These are phyloP conservation scores for Trypanosomatidae sp. DNA, from an alignment of 208 protist species.

Conservation along the genomic window DNA sequence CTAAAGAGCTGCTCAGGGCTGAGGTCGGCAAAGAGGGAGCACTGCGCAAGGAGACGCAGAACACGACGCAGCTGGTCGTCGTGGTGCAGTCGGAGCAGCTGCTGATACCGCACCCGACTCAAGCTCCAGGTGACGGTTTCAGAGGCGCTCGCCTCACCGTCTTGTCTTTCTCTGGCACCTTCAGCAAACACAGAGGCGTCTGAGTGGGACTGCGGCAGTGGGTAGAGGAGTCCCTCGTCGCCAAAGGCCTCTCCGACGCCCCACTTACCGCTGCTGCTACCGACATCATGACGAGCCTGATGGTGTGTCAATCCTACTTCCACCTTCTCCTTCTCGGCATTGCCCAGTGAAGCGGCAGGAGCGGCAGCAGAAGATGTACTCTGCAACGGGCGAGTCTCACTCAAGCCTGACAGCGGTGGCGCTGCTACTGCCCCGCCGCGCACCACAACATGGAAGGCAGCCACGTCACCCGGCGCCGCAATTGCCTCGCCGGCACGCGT, in stretches of 20 bases:
- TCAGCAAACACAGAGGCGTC: conserved; percentile 4
- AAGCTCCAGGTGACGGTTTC: conserved; percentile 12
- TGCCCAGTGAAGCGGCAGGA: no score
- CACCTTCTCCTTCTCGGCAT: no score
- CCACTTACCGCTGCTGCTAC: no score
- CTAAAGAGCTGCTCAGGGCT: background rate
- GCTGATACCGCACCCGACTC: conserved; percentile 14
- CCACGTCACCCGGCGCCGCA: background rate
- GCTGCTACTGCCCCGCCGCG: no score
- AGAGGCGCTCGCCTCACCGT: background rate
- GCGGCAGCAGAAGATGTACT: no score
- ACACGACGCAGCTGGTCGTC: conserved; percentile 1
- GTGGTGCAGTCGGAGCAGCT: conserved; percentile 9
- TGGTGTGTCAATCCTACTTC: no score
- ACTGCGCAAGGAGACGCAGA: conserved; percentile 5
- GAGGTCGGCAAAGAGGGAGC: conserved; percentile 11
- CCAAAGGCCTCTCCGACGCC: conserved; percentile 9
- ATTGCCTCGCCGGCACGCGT: conserved; percentile 3
- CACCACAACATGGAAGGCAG: conserved; percentile 22
- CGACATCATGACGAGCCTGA: no score
- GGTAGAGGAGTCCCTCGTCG: conserved; percentile 12
- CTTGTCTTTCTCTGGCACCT: no score
- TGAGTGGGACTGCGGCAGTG: background rate
- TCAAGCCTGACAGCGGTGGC: no score
- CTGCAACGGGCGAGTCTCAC: no score